phyloP scores from a whole-genome alignment of 768 basidiomycete species.

The Lyophyllum decastes region DNA sequence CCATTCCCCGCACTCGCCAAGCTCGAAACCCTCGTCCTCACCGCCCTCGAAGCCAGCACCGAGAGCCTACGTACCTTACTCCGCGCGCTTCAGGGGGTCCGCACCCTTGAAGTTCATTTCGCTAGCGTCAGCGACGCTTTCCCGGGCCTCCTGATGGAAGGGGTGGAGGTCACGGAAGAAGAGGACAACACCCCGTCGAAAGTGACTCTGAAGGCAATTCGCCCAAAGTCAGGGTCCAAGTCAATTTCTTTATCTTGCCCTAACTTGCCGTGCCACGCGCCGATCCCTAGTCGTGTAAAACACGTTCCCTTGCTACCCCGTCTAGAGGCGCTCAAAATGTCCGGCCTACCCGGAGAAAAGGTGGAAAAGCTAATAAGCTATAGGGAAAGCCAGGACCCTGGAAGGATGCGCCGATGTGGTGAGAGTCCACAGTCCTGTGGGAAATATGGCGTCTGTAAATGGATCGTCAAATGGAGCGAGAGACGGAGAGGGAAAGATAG shows the following conservation, averaged over 20 bases:
- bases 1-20: conserved; percentile 32
- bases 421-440: not conserved
- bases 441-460: conserved; percentile 15
- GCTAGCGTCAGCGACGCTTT: conserved; percentile 30
- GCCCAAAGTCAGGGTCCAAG: not conserved
- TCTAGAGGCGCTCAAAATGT: conserved; percentile 21
- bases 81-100: conserved; percentile 31
- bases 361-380: conserved; percentile 19
- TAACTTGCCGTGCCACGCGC: not conserved
- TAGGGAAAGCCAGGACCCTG: conserved; percentile 9
- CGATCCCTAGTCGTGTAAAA: not conserved
- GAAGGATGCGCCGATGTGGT: not conserved
- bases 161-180: conserved; percentile 7
- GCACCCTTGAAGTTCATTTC: conserved; percentile 46
- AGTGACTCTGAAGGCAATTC: not conserved
- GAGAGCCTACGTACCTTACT: conserved; percentile 36
- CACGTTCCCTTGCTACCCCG: conserved; percentile 21
- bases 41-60: conserved; percentile 42
- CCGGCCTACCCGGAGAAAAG: conserved; percentile 20
- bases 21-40: conserved; percentile 39
- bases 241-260: conserved; percentile 1
- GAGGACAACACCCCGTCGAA: not conserved
- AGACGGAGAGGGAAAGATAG: conserved; percentile 32
- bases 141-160: conserved; percentile 35
- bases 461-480: conserved; percentile 36